Conservation (phyloP, 2,329 filamentous ascomycete genomes). For the Stachybotrys elegans region DNA sequence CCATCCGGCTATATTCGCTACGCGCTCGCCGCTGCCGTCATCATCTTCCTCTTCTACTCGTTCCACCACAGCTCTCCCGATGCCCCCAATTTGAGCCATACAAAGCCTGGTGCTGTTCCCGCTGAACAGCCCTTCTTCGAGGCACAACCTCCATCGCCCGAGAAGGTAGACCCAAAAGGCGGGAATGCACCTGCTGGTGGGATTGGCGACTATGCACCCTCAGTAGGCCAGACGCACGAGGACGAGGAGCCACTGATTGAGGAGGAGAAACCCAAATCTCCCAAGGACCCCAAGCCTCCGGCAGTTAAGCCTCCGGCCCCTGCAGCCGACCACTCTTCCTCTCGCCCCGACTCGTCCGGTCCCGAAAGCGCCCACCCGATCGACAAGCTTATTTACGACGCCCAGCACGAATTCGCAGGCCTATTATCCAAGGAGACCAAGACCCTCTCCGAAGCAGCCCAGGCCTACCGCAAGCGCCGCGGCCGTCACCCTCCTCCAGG, state of each 20-base stretch:
- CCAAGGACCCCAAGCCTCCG: conserved; percentile 1
- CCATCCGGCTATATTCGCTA: conserved; percentile 39
- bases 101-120: background rate
- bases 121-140: no score
- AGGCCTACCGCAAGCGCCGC: conserved; percentile 51
- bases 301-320: conserved; percentile 2
- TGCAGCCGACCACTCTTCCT: conserved; percentile 1
- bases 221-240: no score
- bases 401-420: conserved; percentile 32
- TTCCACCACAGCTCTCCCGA: conserved; percentile 17
- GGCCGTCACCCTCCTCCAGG: conserved; percentile 59
- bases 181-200: background rate
- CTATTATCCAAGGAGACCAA: conserved; percentile 39
- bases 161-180: background rate
- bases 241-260: background rate
- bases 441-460: conserved; percentile 49
- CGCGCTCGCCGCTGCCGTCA: conserved; percentile 27
- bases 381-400: conserved; percentile 43
- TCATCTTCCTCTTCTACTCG: conserved; percentile 26
- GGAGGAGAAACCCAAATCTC: background rate
- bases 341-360: background rate
- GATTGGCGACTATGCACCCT: background rate
- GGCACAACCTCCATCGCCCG: no score
- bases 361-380: conserved; percentile 39
- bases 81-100: background rate